Conservation (phyloP, 768 basidiomycete species). For the Cystofilobasidium macerans region DNA sequence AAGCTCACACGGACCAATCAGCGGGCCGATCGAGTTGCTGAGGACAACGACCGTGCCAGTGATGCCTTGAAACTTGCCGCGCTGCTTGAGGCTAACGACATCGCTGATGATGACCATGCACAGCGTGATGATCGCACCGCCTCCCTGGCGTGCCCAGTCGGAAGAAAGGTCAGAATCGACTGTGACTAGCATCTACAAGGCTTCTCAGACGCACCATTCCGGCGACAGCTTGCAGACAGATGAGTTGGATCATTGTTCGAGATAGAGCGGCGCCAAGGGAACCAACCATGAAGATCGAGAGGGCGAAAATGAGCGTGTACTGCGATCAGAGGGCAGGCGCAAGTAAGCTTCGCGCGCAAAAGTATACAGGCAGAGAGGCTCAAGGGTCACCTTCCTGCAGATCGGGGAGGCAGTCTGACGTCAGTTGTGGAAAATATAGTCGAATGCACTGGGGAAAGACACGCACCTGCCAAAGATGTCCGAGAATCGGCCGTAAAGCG, state of each 20-base stretch:
- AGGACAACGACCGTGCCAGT: constrained; percentile 52
- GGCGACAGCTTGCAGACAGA: constrained; percentile 56
- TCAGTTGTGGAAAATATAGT: not conserved
- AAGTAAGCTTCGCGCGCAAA: no score
- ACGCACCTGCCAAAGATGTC: constrained; percentile 47
- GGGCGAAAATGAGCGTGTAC: constrained; percentile 47
- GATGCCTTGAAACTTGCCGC: constrained; percentile 67
- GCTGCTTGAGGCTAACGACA: constrained; percentile 56
- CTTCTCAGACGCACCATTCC: constrained; percentile 41
- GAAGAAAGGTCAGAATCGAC: not conserved
- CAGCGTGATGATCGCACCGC: constrained; percentile 61
- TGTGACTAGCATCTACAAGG: no score
- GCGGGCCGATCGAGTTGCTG: constrained; percentile 56
- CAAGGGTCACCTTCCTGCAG: no score
- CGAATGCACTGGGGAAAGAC: constrained; percentile 42
- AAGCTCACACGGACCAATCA: constrained; percentile 43
- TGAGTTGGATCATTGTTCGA: constrained; percentile 54
- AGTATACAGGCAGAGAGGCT: no score
- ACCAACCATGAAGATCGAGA: constrained; percentile 55
- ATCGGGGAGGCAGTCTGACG: not conserved
- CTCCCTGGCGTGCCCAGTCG: constrained; percentile 45
- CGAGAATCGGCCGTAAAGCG: constrained; percentile 39
- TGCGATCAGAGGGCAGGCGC: constrained; percentile 37
- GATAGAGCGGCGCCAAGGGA: constrained; percentile 59
- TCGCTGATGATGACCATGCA: constrained; percentile 44